These are phyloP conservation scores for Yamadazyma buinensis DNA, from an alignment of 1,139 yeast species.

Conservation along the genomic window DNA sequence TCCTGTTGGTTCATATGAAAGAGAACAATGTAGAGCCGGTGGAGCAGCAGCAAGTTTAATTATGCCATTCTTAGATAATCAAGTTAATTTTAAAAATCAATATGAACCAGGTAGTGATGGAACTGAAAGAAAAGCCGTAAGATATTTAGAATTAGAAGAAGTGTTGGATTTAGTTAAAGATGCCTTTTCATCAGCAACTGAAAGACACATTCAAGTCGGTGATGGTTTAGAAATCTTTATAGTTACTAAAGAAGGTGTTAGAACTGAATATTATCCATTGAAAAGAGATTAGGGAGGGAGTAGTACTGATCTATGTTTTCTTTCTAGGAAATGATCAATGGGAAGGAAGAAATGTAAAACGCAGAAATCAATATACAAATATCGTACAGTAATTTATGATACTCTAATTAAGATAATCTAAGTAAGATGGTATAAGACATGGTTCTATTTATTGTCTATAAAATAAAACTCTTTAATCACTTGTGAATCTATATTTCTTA, in stretches of 20 bases:
- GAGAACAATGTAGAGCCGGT: conserved; percentile 96
- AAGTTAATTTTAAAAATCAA: conserved; percentile 93
- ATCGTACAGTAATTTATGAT: too few species aligned
- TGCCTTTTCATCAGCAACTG: conserved; percentile 94
- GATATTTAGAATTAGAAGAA: conserved; percentile 73
- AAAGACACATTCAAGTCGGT: conserved; percentile 97
- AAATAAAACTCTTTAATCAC: background rate
- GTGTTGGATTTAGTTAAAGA: conserved; percentile 85
- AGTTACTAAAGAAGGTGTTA: conserved; percentile 90
- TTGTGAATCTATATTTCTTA: background rate
- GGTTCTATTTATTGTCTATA: background rate
- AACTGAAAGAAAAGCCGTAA: conserved; percentile 53
- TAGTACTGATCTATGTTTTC: too few species aligned
- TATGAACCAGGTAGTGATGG: conserved; percentile 75
- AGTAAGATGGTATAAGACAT: too few species aligned
- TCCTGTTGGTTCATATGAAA: conserved; percentile 96
- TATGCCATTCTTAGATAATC: conserved; percentile 97
- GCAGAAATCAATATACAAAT: too few species aligned
- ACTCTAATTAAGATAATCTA: too few species aligned
- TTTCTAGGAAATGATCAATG: too few species aligned
- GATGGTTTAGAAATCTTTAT: conserved; percentile 89
- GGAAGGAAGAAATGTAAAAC: too few species aligned
- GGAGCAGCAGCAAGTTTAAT: conserved; percentile 96
- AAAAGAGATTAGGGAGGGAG: conserved; percentile 93
- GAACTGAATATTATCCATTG: conserved; percentile 77